Base-by-base conservation (phyloP, 805 yeast genomes). In the Barnettozyma botsteinii region DNA sequence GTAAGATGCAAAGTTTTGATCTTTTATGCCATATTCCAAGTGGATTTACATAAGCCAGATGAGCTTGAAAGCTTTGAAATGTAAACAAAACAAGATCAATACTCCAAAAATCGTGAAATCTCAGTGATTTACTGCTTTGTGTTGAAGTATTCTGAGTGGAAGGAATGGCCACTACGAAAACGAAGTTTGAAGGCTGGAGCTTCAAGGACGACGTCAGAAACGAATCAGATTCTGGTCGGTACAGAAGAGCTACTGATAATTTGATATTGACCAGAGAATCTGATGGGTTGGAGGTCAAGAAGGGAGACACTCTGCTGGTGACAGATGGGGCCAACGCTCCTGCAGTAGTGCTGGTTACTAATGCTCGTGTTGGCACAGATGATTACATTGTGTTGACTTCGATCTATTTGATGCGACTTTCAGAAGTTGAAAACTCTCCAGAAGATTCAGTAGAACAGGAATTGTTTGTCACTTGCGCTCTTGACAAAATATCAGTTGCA, bases 391-490 rank as follows among this genome's bases (percentile, higher is more conserved):
- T 71, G 13, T 47, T 80, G 1, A 59, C 61, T 42, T 79, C 70
- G 2, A 47, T 72, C 23, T 69, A 73, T 56, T 75, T 78, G 44
- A 52, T 69, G n/a, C 54, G 70, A 38, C 52, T 59, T 33, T 31
- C 54, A 5, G 80, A 77, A 28, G 57, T 74, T 7, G 60, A 63
- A 2, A 40, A 42, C 4, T 41, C 49, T 5, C 59, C 66, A 10
- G 47, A 39, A 7, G 54, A 52, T 18, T 36, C 58, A 1, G 56
- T 51, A 7, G 50, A 48, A 1, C 67, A 70, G 49, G 87, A 81
- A 55, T 40, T 81, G 6, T 76, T 75, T 47, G 50, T 81, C 20
- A 73, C 85, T 0, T 69, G 83, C 3, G 69, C 71, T 25, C 39
- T 65, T 15, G 70, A 67, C 4, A 69, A 69, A 27, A 56, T 81